phyloP scores from a whole-genome alignment of 1,139 yeast species.

The Candida labiduridarum region DNA sequence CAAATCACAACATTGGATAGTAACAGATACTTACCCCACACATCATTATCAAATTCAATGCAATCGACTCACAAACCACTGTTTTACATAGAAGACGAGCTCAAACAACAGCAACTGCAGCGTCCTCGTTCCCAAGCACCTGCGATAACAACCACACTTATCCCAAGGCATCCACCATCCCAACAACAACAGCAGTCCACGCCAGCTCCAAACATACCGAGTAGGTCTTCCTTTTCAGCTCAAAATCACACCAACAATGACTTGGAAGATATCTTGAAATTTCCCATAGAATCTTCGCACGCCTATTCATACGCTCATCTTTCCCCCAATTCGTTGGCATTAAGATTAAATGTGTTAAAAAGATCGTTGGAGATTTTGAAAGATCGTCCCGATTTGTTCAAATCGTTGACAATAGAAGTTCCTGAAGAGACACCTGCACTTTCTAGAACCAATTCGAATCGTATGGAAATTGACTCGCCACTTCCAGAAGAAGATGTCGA shows the following conservation, averaged over 20 bases:
- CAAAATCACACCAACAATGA: slow-evolving; percentile 13
- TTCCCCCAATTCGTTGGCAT: slow-evolving; percentile 78
- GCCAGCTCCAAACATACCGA: slow-evolving; percentile 11
- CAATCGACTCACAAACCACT: slow-evolving; percentile 1
- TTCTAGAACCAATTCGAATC: slow-evolving; percentile 8
- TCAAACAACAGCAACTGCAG: slow-evolving; percentile 6
- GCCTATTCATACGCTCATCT: slow-evolving; percentile 84
- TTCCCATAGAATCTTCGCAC: slow-evolving; percentile 80
- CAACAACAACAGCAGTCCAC: not conserved
- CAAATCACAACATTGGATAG: not conserved
- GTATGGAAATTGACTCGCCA: slow-evolving; percentile 2
- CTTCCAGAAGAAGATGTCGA: slow-evolving; percentile 5
- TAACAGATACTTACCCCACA: not conserved
- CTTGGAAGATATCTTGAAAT: slow-evolving; percentile 40
- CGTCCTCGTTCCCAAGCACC: slow-evolving; percentile 4
- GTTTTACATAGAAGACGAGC: slow-evolving; percentile 5
- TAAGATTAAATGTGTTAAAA: slow-evolving; percentile 72
- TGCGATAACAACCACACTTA: not conserved
- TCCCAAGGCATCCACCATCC: slow-evolving; percentile 1
- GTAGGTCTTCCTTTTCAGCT: slow-evolving; percentile 5
- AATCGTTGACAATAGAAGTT: slow-evolving; percentile 14
- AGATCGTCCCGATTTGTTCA: slow-evolving; percentile 60
- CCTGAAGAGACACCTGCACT: not conserved
- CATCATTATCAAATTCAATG: not conserved
- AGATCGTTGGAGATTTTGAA: slow-evolving; percentile 72